Evolutionary conservation across 129 eudicot genomes (phyloP), one percentile per base, ranked within the genome.

Genomic region (Dittrichia graveolens): DNA sequence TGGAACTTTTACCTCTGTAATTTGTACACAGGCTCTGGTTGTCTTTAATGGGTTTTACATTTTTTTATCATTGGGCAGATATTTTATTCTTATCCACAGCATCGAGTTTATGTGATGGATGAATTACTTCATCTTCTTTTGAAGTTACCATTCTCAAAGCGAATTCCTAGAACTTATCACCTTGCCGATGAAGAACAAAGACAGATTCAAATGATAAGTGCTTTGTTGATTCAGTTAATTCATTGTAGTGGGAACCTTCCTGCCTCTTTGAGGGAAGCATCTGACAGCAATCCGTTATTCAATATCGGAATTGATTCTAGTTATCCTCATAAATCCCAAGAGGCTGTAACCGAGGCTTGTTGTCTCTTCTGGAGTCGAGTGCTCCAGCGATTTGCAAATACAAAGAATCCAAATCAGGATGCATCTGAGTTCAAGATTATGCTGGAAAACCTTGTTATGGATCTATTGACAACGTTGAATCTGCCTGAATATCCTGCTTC

Each of bases 401-500:
- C 88, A 7, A 90, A 88, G 80, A 88, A 58, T 78, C 97, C 90
- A 63, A 88, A 71, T 71, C 97, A 94, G 47, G 99, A 94, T 81
- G 87, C 96, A 42, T 86, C 99, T 15, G 99, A 94, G 79, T 67
- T 90, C 84, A 94, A 83, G 84, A 67, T 69, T 54, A 87, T 94
- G 80, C 77, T 94, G 81, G 99, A 94, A 73, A 94, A 90, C 79
- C 91, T 94, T 81, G 97, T 94, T 24, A 39, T 80, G 74, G 99
- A 94, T 83, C 74, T 94, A 60, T 81, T 94, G 67, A 78, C 82
- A 60, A 88, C 99, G 41, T 77, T 94, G 78, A 94, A 94, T 83
- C 83, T 94, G 63, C 99, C 99, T 14, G 99, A 94, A 72, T 94
- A 84, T 84, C 99, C 99, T 46, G 99, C 99, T 57, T 84, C 99